These are phyloP conservation scores for Boletellus sp. DNA, from an alignment of 768 basidiomycete species.

Conservation along the genomic window DNA sequence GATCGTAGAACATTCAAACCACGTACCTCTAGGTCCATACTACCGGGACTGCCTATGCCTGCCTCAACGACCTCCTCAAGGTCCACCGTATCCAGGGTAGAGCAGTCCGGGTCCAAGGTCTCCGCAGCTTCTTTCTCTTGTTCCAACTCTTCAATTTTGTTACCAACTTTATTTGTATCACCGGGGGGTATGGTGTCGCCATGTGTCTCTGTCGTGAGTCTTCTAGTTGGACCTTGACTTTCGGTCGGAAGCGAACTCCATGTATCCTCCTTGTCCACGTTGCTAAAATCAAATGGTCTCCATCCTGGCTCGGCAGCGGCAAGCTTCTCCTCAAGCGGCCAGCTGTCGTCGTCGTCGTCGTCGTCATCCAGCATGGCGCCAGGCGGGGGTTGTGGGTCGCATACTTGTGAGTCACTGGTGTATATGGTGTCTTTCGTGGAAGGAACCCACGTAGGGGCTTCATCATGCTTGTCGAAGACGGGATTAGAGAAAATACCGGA, in stretches of 20 bases:
- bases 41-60: slow-evolving; percentile 35
- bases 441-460: slow-evolving; percentile 51
- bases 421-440: slow-evolving; percentile 59
- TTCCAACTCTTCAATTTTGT: slow-evolving; percentile 8
- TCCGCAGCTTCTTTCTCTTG: slow-evolving; percentile 25
- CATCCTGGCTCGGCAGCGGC: slow-evolving; percentile 51
- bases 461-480: slow-evolving; percentile 47
- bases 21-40: slow-evolving; percentile 39
- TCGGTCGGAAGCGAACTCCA: slow-evolving; percentile 70
- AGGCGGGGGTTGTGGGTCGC: not conserved
- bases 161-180: slow-evolving; percentile 12
- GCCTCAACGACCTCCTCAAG: slow-evolving; percentile 40
- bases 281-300: slow-evolving; percentile 52
- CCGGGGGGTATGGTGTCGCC: not conserved
- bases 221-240: slow-evolving; percentile 40
- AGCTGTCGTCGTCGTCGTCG: slow-evolving; percentile 63
- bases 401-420: slow-evolving; percentile 38
- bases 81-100: slow-evolving; percentile 30
- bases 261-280: slow-evolving; percentile 64
- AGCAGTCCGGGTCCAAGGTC: slow-evolving; percentile 34
- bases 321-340: slow-evolving; percentile 69
- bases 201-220: slow-evolving; percentile 13
- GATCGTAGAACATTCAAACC: slow-evolving; percentile 2
- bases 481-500: slow-evolving; percentile 50
- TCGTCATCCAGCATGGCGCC: slow-evolving; percentile 37